phyloP scores from a whole-genome alignment of 108 stramenopile genomes.

The Pseudonitzschia multistriata region DNA sequence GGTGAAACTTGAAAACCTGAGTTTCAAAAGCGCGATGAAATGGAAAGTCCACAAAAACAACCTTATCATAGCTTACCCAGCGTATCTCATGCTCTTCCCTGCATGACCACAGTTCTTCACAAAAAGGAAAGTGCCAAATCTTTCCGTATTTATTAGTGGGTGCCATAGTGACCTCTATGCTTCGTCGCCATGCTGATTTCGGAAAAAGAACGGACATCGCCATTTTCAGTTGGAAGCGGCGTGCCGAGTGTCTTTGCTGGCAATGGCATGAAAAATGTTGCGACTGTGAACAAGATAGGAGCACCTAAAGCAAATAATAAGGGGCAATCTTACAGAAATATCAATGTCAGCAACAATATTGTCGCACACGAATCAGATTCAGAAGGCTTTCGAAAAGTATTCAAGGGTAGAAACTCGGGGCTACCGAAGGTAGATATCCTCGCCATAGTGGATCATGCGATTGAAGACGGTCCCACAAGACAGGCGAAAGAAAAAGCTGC shows the following conservation, averaged over 20 bases:
- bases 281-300: conserved; percentile 24
- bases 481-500: conserved; percentile 28
- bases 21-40: no score
- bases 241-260: not conserved
- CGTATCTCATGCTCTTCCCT: no score
- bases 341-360: conserved; percentile 13
- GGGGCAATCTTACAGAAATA: conserved; percentile 18
- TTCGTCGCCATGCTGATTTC: not conserved
- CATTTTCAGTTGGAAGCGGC: not conserved
- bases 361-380: not conserved
- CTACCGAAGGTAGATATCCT: conserved; percentile 17
- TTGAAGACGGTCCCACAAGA: conserved; percentile 25
- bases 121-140: no score
- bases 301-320: conserved; percentile 3
- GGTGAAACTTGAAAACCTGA: no score
- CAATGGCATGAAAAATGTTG: not conserved
- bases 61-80: no score
- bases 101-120: no score
- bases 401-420: not conserved
- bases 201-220: not conserved
- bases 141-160: no score
- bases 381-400: conserved; percentile 6
- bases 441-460: conserved; percentile 26
- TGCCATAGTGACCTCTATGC: not conserved
- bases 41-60: no score